Evolutionary conservation across 1,284 basidiomycete genomes (phyloP), one percentile per base, ranked within the genome.

Genomic region (Agroathelia rolfsii): DNA sequence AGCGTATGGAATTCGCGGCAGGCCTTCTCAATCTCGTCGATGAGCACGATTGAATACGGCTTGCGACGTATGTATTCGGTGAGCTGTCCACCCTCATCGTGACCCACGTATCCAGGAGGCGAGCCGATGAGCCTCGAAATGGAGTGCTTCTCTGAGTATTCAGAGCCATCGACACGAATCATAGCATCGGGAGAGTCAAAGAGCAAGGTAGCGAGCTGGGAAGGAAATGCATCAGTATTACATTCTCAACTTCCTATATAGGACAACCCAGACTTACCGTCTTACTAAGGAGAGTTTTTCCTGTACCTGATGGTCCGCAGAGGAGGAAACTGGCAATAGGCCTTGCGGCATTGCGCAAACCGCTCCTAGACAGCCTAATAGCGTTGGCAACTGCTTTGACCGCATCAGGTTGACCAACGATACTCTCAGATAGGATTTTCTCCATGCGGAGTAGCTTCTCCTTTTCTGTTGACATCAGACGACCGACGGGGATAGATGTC

Each of bases 271-370:
- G 16, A 59, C 76, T 62, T 53, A 82, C 82, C n/a, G 88, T 85
- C 63, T 95, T 96, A 38, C 80, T 81, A 37, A 95, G 66, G 45
- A 94, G 67, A 0, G 88, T 93, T 62, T 88, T 86, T 26, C 84
- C 85, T 3, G 84, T 88, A 23, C 88, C 93, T 1, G 87, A 93
- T n/a, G 87, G 86, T 17, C 83, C 93, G 5, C 88, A 78, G 72
- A 96, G 84, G 35, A 97, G 59, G 69, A 96, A 95, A 46, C 83
- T 89, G 0, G 93, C 93, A 30, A 96, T 81, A 3, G 93, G 94
- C 27, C 90, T 64, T 33, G 79, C 72, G 11, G 82, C 71, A 44
- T 87, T 82, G 36, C 86, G 74, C 13, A 97, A 62, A 6, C 94
- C 93, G 41, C 88, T 92, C 31, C 93, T 72, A 14, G 87, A 93